Conservation (phyloP, 2,329 filamentous ascomycete species). For the Ophidiomyces ophidiicola region DNA sequence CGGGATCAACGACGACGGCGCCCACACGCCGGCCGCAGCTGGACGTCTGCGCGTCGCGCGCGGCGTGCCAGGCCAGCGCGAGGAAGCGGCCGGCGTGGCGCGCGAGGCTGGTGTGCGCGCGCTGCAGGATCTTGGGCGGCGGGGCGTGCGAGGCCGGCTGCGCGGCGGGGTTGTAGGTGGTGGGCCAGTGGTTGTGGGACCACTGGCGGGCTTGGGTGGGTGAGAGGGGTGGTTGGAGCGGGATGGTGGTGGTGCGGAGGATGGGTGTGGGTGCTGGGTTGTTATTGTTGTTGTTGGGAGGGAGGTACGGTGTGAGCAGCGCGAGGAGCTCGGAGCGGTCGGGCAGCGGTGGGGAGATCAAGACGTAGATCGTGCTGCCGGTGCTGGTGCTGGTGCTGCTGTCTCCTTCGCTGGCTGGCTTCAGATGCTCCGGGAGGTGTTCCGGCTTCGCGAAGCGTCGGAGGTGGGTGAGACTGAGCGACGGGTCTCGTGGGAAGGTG, state of each 20-base stretch:
- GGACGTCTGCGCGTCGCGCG: constrained; percentile 26
- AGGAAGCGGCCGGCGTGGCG: constrained; percentile 31
- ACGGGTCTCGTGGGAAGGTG: constrained; percentile 26
- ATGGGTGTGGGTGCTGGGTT: not conserved
- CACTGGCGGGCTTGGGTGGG: constrained; percentile 32
- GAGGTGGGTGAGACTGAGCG: constrained; percentile 27
- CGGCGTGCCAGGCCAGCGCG: constrained; percentile 29
- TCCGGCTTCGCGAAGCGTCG: constrained; percentile 32
- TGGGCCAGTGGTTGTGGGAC: constrained; percentile 33
- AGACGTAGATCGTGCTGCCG: constrained; percentile 28
- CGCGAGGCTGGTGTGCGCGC: constrained; percentile 24
- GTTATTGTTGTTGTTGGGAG: constrained; percentile 3
- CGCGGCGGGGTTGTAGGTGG: constrained; percentile 35
- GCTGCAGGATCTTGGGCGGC: constrained; percentile 30
- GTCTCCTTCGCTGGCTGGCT: constrained; percentile 8
- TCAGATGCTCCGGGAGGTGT: constrained; percentile 24
- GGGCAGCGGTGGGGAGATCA: constrained; percentile 32
- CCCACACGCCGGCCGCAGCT: constrained; percentile 32
- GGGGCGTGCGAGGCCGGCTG: constrained; percentile 33
- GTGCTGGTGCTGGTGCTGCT: not conserved
- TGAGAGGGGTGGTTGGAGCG: constrained; percentile 31
- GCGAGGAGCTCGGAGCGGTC: constrained; percentile 24
- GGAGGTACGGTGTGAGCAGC: constrained; percentile 29
- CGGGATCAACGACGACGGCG: constrained; percentile 36
- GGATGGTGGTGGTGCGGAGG: constrained; percentile 24